Base-by-base conservation (phyloP, 2,329 filamentous ascomycete species). In the Zasmidium cellare region DNA sequence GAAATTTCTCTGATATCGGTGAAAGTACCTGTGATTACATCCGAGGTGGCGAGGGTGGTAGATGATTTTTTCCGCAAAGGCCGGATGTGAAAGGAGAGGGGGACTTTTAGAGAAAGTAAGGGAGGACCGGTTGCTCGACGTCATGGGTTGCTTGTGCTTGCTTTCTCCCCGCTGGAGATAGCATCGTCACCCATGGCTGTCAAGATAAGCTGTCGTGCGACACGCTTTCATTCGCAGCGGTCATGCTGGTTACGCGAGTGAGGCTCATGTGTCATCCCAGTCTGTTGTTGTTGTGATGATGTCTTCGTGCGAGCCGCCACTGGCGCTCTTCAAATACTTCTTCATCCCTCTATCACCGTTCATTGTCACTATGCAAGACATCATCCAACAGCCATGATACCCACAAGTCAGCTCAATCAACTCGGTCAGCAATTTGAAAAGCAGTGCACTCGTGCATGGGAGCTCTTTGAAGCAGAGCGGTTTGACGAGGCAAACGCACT, bases 401-500 rank as follows among this genome's bases (percentile, higher is more conserved):
- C 58, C 5, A 60, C 58, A 19, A 52, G 47, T 23, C 55, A 41
- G 20, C 48, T 61, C 19, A 62, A 58, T 52, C 53, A 56, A 24
- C 51, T 58, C 3, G 59, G 59, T 18, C 59, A 62, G 38, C 24
- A 53, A n/a, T 60, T 62, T 35, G 57, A 60, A 38, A 18, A 47
- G n/a, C 49, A 57, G n/a, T 59, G 52, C 31, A 54, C 45, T 28
- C 51, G 44, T 31, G 57, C 60, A 3, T 62, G 60, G 57, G 51
- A 57, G 28, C 41, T 46, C n/a, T 62, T 62, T 23, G 49, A 59
- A 23, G 46, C 38, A 3, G 55, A 60, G 46, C 24, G 51, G 38
- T 59, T 62, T 20, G 57, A 54, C 19, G 47, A 62, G 47, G 60
- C 60, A 11, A 57, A 59, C 23, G 49, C 46, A 2, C 56, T 62